Percentiles rank a stretch among this genome's conserved stretches.
phyloP scores from a whole-genome alignment of 768 basidiomycete species.

The Hypsizygus marmoreus region DNA sequence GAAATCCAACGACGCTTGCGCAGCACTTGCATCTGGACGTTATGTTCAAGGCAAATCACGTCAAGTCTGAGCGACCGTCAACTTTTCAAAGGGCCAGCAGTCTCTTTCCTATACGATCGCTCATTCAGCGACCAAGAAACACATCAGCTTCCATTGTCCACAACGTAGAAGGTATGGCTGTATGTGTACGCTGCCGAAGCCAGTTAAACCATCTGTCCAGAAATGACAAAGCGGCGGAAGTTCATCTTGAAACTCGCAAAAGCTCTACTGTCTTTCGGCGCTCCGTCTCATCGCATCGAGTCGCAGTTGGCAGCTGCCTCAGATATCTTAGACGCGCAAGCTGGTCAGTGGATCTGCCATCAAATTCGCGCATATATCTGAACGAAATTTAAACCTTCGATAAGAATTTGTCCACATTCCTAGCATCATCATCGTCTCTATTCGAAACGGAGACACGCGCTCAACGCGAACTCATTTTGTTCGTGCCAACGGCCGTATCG shows the following conservation, averaged over 20 bases:
- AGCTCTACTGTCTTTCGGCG: conserved; percentile 87
- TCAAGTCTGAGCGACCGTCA: no score
- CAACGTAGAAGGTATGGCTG: conserved; percentile 57
- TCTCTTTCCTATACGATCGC: conserved; percentile 22
- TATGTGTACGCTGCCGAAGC: no score
- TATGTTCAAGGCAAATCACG: no score
- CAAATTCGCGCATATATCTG: not conserved
- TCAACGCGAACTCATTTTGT: conserved; percentile 84
- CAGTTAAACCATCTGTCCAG: conserved; percentile 27
- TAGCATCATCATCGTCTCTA: conserved; percentile 76
- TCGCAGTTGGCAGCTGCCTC: conserved; percentile 84
- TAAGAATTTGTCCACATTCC: conserved; percentile 83
- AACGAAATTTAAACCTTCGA: conserved; percentile 2
- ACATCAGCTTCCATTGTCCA: conserved; percentile 38
- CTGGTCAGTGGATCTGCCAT: conserved; percentile 38
- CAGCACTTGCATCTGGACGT: no score
- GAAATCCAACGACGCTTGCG: no score
- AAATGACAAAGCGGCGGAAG: conserved; percentile 51
- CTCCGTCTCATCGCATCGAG: conserved; percentile 93
- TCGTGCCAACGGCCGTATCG: conserved; percentile 77
- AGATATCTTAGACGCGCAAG: conserved; percentile 72
- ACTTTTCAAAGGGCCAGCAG: no score
- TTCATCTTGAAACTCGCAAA: conserved; percentile 88
- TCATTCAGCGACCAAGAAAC: conserved; percentile 33
- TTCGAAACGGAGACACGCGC: conserved; percentile 71